A percentile compares a stretch with the other conserved stretches of the same genome.
These are phyloP conservation scores for Cyanophora paradoxa DNA, from an alignment of 78 protist genomes.

Conservation along the genomic window DNA sequence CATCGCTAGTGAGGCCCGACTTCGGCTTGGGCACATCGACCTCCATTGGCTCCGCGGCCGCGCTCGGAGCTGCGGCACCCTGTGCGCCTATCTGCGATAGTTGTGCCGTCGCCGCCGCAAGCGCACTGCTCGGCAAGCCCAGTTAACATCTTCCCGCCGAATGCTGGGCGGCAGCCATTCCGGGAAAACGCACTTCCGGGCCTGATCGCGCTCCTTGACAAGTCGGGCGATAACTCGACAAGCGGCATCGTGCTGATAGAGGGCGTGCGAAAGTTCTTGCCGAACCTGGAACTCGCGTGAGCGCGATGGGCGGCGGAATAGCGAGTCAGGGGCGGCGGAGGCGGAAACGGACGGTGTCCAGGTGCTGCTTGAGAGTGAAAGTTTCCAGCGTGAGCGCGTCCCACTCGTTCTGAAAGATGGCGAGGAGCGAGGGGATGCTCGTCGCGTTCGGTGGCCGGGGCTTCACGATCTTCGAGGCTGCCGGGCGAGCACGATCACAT, in stretches of 20 bases:
- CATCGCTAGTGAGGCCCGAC: not conserved
- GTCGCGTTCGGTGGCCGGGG: conserved; percentile 74
- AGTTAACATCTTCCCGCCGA: no score
- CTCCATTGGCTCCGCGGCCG: conserved; percentile 1
- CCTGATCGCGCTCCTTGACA: conserved; percentile 84
- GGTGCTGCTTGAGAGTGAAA: conserved; percentile 72
- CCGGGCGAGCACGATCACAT: not conserved
- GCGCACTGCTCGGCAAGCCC: not conserved
- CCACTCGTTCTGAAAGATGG: conserved; percentile 91
- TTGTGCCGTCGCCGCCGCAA: not conserved
- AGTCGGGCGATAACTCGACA: conserved; percentile 96
- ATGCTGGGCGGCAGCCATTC: not conserved
- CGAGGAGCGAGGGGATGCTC: conserved; percentile 78
- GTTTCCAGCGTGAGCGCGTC: conserved; percentile 90
- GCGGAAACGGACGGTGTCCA: conserved; percentile 35
- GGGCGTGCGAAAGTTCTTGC: conserved; percentile 86
- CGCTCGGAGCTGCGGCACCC: not conserved
- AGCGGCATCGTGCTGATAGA: conserved; percentile 98
- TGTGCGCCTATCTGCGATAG: not conserved
- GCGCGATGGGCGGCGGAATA: not conserved
- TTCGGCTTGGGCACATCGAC: not conserved
- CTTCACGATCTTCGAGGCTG: not conserved
- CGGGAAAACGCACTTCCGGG: conserved; percentile 40
- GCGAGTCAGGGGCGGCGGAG: no score
- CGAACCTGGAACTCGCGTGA: no score